phyloP scores from a whole-genome alignment of 2,329 filamentous ascomycete species.

The Fusarium guadeloupense region DNA sequence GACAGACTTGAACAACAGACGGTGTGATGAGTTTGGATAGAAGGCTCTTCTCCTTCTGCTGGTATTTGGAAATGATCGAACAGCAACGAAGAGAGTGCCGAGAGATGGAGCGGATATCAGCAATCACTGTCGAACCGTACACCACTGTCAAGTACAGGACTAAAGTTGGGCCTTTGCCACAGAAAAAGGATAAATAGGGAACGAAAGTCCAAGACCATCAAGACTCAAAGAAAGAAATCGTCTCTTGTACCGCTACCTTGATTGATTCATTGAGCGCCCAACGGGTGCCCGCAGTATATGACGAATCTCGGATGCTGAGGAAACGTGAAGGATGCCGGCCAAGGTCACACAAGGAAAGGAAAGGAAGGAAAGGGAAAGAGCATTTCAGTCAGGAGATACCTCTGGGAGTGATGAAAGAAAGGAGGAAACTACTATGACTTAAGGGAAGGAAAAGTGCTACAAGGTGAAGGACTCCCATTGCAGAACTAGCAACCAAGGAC shows the following conservation, averaged over 20 bases:
- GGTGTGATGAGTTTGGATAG: no score
- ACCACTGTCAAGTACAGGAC: not conserved
- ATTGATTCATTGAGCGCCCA: slow-evolving; percentile 2
- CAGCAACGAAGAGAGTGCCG: not conserved
- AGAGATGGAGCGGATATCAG: not conserved
- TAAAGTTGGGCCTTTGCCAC: not conserved
- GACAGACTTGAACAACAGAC: no score
- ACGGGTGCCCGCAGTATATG: slow-evolving; percentile 18
- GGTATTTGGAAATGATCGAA: not conserved
- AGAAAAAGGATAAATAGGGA: not conserved
- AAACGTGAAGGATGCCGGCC: not conserved
- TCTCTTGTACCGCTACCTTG: not conserved
- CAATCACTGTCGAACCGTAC: not conserved
- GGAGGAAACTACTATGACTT: not conserved
- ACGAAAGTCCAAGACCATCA: not conserved
- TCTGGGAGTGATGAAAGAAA: not conserved
- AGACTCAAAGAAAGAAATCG: not conserved
- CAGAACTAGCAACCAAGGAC: no score
- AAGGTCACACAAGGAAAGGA: not conserved
- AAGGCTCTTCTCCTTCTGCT: no score
- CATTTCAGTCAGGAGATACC: not conserved
- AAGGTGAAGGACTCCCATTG: not conserved
- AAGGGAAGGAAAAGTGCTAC: not conserved
- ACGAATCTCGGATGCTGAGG: slow-evolving; percentile 3
- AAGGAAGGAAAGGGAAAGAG: not conserved